Percentiles rank a stretch among this genome's conserved stretches.
These are phyloP conservation scores for Murraya koenigii DNA, from an alignment of 345 rosid species.

Conservation along the genomic window DNA sequence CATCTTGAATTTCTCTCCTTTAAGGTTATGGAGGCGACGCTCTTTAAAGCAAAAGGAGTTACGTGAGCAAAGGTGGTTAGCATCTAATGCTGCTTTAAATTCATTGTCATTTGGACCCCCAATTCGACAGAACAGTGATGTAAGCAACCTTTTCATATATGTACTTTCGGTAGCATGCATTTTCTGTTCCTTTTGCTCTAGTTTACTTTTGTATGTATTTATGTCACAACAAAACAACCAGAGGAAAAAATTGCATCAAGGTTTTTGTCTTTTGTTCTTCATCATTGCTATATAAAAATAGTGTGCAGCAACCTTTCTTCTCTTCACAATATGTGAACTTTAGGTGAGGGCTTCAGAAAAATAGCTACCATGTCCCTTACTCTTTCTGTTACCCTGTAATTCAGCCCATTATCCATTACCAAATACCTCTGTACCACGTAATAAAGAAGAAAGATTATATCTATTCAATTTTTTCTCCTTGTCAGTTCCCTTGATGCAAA, in stretches of 20 bases:
- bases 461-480: background rate
- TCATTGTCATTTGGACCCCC: slow-evolving; percentile 75
- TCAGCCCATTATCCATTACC: background rate
- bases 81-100: slow-evolving; percentile 69
- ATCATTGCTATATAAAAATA: background rate
- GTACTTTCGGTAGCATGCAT: background rate
- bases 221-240: background rate
- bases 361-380: background rate
- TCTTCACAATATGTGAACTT: background rate
- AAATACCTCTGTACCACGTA: background rate
- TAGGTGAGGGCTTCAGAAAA: background rate
- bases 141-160: slow-evolving; percentile 41
- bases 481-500: background rate
- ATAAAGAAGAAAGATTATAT: background rate
- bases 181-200: background rate
- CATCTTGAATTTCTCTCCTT: slow-evolving; percentile 18
- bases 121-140: slow-evolving; percentile 51
- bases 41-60: slow-evolving; percentile 53
- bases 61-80: slow-evolving; percentile 64
- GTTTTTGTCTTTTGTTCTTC: background rate
- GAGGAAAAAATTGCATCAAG: background rate
- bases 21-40: slow-evolving; percentile 84
- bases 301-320: background rate
- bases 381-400: background rate
- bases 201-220: background rate